phyloP scores from a whole-genome alignment of 495 filamentous ascomycete genomes.

The Filosporella fistucella region DNA sequence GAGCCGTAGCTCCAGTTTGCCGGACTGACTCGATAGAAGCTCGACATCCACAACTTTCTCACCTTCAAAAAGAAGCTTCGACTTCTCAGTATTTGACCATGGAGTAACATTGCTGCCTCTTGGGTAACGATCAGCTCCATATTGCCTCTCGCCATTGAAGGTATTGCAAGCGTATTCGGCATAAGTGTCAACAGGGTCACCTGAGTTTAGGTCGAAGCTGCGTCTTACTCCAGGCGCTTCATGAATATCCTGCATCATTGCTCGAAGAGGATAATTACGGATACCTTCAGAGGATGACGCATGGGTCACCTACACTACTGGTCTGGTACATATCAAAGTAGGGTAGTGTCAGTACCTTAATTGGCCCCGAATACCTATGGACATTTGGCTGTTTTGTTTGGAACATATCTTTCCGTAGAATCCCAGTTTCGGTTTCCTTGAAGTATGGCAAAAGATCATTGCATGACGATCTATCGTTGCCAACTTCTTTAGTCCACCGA shows the following conservation, averaged over 20 bases:
- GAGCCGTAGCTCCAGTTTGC: neutral
- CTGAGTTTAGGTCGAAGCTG: slow-evolving; percentile 1
- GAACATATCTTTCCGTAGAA: neutral
- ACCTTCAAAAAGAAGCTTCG: neutral
- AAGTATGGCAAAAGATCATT: slow-evolving; percentile 41
- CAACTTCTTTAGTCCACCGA: slow-evolving; percentile 39
- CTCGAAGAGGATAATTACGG: slow-evolving; percentile 3
- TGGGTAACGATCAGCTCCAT: neutral
- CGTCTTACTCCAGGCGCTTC: neutral
- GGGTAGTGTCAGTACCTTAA: neutral
- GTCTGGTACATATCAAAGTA: neutral
- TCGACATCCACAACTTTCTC: slow-evolving; percentile 1
- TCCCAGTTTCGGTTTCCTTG: slow-evolving; percentile 22
- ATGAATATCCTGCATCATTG: neutral
- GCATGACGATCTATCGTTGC: slow-evolving; percentile 38
- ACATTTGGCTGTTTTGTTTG: neutral
- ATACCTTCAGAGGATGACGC: neutral
- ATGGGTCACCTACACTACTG: neutral
- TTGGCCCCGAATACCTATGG: slow-evolving; percentile 5
- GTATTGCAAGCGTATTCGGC: neutral
- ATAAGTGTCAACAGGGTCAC: neutral
- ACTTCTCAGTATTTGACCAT: neutral
- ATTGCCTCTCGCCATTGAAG: slow-evolving; percentile 3
- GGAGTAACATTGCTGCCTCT: neutral
- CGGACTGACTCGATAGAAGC: neutral